Conservation (phyloP, 2,329 filamentous ascomycete species). For the Neopestalotiopsis clavispora region DNA sequence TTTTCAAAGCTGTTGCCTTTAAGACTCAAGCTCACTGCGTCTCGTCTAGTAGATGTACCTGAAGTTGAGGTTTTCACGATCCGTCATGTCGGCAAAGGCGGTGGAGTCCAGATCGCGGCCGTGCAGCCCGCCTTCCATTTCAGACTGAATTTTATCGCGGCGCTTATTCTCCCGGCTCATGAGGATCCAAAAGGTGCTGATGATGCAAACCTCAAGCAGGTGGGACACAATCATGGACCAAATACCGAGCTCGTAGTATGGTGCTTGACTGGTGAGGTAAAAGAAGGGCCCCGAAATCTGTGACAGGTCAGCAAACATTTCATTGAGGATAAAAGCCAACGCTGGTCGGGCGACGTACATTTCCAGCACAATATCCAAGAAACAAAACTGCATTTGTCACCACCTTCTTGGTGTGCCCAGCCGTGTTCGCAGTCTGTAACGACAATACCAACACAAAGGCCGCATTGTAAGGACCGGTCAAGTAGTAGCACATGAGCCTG, state of each 20-base stretch:
- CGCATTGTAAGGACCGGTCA: conserved; percentile 60
- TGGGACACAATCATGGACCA: conserved; percentile 62
- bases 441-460: conserved; percentile 53
- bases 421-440: conserved; percentile 45
- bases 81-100: conserved; percentile 57
- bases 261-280: conserved; percentile 54
- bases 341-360: conserved; percentile 30
- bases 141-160: conserved; percentile 49
- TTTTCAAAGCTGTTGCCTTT: not conserved
- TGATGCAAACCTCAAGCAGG: conserved; percentile 53
- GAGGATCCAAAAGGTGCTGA: conserved; percentile 49
- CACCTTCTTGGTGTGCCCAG: conserved; percentile 63
- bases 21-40: not conserved
- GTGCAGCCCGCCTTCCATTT: conserved; percentile 41
- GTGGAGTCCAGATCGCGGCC: conserved; percentile 52
- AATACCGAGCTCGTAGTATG: conserved; percentile 54
- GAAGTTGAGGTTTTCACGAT: conserved; percentile 54
- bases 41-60: conserved; percentile 36
- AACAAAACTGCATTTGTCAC: conserved; percentile 62
- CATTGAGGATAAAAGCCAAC: not conserved
- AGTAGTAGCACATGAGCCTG: conserved; percentile 57
- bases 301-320: not conserved
- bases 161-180: conserved; percentile 54
- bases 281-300: conserved; percentile 58
- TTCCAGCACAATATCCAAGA: conserved; percentile 57